Evolutionary conservation across 2,329 filamentous ascomycete species (phyloP), one percentile per base, ranked within the genome.

Genomic region (Chaetothyriales sp.): DNA sequence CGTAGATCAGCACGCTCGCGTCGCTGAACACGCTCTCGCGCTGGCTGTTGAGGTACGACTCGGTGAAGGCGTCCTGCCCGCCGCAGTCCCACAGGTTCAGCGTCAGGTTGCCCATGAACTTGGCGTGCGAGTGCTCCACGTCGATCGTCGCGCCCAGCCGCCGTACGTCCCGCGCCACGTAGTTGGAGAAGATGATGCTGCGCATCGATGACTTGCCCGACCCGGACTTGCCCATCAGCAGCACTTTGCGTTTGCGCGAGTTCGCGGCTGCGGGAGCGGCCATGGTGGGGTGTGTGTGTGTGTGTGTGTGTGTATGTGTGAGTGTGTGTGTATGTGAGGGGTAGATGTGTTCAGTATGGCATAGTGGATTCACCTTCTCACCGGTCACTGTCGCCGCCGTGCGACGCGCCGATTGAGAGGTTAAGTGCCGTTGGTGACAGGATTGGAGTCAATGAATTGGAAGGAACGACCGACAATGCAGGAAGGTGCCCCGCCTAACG

Each of bases 31-130:
- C 90, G 69, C 96, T 92, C 51, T 87, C 83, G 53, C 92, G 86
- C 70, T 96, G 92, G 62, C 93, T 86, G 15, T 86, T 89, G 55
- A 98, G 83, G 71, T 96, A 98, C 67, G 94, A 95, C 65, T 96
- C 92, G 76, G 95, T 95, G 65, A 98, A 98, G 39, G 90, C 90
- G 69, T 96, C 92, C 73, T 98, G 92, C 81, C 82, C 92, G 71
- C 92, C 92, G 66, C 92, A 98, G 70, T 98, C 92, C 92, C 92
- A 98, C 18, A 98, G 78, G 68, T 98, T 96, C 61, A 98, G 77
- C 49, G 92, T 95, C 49, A 98, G 75, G 67, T 96, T 96, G 49
- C 92, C 92, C 71, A 98, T 85, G 71, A 98, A 98, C 68, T 95
- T 95, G 69, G 96, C 92, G 70, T 95, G 92, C 55, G 88, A 95